Conservation (phyloP, 2,329 filamentous ascomycete species). For the Hypoxylon sp. region DNA sequence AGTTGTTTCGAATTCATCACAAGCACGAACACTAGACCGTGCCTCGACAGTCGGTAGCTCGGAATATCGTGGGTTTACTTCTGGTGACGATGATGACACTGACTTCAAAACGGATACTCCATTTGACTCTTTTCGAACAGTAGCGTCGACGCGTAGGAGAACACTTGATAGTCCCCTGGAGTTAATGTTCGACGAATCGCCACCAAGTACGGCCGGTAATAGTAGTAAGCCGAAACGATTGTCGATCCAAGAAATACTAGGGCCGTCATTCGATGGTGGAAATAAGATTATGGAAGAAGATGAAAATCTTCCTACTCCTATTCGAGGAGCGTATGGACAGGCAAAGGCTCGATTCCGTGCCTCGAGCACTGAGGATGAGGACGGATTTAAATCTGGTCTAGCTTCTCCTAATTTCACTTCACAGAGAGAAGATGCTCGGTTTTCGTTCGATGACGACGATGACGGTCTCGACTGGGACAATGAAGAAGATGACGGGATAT, state of each 20-base stretch:
- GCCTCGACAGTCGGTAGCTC: conserved; percentile 78
- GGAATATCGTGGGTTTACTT: conserved; percentile 76
- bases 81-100: conserved; percentile 82
- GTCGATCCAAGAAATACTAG: conserved; percentile 73
- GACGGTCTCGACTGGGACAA: conserved; percentile 76
- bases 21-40: conserved; percentile 63
- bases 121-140: conserved; percentile 82
- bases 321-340: conserved; percentile 57
- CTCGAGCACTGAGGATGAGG: conserved; percentile 45
- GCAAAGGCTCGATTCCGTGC: conserved; percentile 49
- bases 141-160: conserved; percentile 76
- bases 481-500: conserved; percentile 68
- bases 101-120: conserved; percentile 83
- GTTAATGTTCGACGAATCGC: conserved; percentile 86
- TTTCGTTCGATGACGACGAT: conserved; percentile 71
- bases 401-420: conserved; percentile 55
- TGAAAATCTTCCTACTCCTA: conserved; percentile 68
- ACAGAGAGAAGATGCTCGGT: conserved; percentile 62
- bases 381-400: conserved; percentile 46
- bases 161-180: conserved; percentile 80
- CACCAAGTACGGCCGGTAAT: conserved; percentile 70
- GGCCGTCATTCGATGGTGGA: conserved; percentile 68
- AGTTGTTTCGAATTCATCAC: conserved; percentile 51
- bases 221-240: conserved; percentile 66
- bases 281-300: conserved; percentile 75